A percentile compares a stretch with the other conserved stretches of the same genome.
Conservation (phyloP, 257 asterid genomes). For the Eucommia ulmoides region DNA sequence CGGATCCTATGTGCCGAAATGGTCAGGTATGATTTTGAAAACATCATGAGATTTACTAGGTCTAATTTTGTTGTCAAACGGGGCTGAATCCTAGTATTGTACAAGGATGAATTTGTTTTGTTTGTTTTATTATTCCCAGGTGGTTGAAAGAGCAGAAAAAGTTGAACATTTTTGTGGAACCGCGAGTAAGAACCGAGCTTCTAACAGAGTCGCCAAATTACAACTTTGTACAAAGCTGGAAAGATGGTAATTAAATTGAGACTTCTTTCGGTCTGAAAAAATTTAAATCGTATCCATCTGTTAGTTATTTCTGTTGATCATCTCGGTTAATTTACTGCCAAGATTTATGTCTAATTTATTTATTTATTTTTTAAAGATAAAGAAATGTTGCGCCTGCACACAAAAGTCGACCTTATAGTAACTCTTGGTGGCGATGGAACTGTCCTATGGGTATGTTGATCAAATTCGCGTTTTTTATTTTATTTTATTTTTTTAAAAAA, state of each 20-base stretch:
- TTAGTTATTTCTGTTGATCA: no score
- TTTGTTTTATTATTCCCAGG: slow-evolving; percentile 26
- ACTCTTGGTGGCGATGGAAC: slow-evolving; percentile 99
- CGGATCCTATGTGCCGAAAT: slow-evolving; percentile 54
- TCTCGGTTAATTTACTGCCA: no score
- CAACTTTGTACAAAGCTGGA: slow-evolving; percentile 68
- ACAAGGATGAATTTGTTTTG: no score
- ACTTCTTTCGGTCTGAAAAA: no score
- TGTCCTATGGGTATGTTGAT: slow-evolving; percentile 81
- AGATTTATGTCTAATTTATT: no score
- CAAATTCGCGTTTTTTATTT: neutral
- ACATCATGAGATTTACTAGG: no score
- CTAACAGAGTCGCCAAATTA: slow-evolving; percentile 57
- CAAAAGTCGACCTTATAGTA: slow-evolving; percentile 79
- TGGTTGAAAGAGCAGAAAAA: slow-evolving; percentile 76
- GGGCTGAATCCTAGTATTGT: neutral
- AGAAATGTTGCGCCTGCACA: slow-evolving; percentile 64
- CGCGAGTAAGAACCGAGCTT: slow-evolving; percentile 71
- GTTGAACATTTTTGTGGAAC: slow-evolving; percentile 67
- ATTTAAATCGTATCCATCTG: no score
- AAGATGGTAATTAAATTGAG: slow-evolving; percentile 68
- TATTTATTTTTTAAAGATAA: no score
- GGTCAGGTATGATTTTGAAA: slow-evolving; percentile 54
- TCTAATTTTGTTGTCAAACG: neutral
- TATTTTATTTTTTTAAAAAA: no score